phyloP scores from a whole-genome alignment of 352 stramenopile genomes.

The Phytopythium sindhum region DNA sequence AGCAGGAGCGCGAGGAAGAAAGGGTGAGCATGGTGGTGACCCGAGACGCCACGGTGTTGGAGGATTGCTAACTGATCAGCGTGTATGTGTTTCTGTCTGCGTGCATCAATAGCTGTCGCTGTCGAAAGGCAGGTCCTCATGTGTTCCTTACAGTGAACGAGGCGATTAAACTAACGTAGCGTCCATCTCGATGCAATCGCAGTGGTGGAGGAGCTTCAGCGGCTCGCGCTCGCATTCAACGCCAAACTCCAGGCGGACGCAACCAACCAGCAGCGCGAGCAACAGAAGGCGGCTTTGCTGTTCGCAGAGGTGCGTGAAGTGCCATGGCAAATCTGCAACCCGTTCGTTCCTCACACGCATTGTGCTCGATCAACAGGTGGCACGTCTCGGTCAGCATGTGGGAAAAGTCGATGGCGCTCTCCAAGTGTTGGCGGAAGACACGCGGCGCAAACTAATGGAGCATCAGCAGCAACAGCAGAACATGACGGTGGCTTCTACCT shows the following conservation, averaged over 20 bases:
- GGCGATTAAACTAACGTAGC: neutral
- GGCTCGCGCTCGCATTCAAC: constrained; percentile 46
- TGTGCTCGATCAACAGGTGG: constrained; percentile 11
- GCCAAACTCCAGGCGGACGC: constrained; percentile 54
- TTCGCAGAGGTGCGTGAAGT: constrained; percentile 45
- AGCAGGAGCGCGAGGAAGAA: constrained; percentile 53
- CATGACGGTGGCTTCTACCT: constrained; percentile 10
- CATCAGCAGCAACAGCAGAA: constrained; percentile 41
- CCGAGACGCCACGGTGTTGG: neutral
- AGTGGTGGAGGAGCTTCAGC: constrained; percentile 55
- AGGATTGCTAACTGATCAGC: neutral
- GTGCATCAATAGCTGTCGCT: neutral
- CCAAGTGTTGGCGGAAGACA: constrained; percentile 29
- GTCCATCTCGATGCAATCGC: neutral
- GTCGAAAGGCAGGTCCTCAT: neutral
- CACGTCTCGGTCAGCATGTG: constrained; percentile 44
- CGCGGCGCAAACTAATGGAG: constrained; percentile 31
- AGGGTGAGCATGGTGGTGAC: constrained; percentile 18
- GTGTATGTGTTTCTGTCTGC: neutral
- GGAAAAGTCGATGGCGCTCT: constrained; percentile 34
- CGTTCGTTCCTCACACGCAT: neutral
- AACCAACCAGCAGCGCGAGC: constrained; percentile 49
- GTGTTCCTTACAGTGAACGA: neutral
- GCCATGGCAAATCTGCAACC: neutral
- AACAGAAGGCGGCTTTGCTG: constrained; percentile 64